Percentiles rank a stretch among this genome's conserved stretches.
Evolutionary conservation across 1,139 yeast species (phyloP).

Genomic region (Scheffersomyces insectosa): DNA sequence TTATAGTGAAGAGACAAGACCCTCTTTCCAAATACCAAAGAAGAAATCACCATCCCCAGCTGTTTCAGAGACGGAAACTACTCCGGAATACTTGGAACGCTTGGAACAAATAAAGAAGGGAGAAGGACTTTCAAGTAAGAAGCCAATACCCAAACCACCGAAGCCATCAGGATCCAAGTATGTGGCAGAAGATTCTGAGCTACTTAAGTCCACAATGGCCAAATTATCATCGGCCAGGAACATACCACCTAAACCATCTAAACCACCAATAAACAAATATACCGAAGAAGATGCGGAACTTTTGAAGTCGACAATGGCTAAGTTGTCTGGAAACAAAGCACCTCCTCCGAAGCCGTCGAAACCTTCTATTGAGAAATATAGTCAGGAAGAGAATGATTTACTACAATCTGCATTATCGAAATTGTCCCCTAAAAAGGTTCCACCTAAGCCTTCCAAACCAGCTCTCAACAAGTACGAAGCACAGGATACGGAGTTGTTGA

Average conservation of each 20-base stretch:
- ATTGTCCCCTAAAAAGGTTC: constrained; percentile 12
- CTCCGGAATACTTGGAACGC: neutral
- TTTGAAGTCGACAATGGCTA: constrained; percentile 14
- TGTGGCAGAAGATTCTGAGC: constrained; percentile 5
- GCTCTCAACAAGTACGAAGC: constrained; percentile 21
- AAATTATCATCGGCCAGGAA: constrained; percentile 1
- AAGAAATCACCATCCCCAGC: constrained; percentile 5
- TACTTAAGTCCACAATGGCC: neutral
- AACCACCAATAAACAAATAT: constrained; percentile 6
- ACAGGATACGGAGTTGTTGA: constrained; percentile 23
- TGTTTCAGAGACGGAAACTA: neutral
- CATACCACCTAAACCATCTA: constrained; percentile 7
- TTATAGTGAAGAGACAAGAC: constrained; percentile 13
- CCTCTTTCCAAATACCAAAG: constrained; percentile 12
- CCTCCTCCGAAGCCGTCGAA: constrained; percentile 17
- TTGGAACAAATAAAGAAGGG: neutral
- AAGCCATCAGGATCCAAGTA: neutral
- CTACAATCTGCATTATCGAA: constrained; percentile 15
- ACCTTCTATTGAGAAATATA: constrained; percentile 14
- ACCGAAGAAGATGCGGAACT: constrained; percentile 11
- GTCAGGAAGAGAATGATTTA: constrained; percentile 12
- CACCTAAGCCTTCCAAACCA: constrained; percentile 10
- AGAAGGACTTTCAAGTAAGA: neutral
- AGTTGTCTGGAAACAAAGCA: constrained; percentile 8
- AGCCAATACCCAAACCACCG: neutral